Base-by-base conservation (phyloP, 2,329 filamentous ascomycete genomes). In the Hypoxylon sp. region DNA sequence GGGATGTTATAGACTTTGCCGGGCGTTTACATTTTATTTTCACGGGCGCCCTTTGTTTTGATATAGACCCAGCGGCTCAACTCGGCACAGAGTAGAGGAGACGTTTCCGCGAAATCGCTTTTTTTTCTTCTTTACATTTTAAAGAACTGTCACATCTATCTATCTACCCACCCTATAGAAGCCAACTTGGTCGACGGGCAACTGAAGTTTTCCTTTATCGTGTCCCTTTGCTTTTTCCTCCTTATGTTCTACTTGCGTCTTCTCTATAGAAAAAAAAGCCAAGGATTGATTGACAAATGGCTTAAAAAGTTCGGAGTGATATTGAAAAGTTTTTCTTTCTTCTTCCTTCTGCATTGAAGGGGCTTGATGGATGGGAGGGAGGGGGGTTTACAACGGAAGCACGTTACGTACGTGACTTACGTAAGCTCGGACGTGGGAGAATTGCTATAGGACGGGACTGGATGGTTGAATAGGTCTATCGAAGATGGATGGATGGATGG, bases 121-220 rank as follows among this genome's bases (percentile, higher is more conserved):
- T 13, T 41, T 44, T 53, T 24, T 43, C 37, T 47, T 28, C 8
- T 55, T n/a, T n/a, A n/a, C n/a, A n/a, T n/a, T n/a, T n/a, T n/a
- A n/a, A n/a, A n/a, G n/a, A 4, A 17, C 7, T 44, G 5, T 46
- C 34, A 20, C 46, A 30, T 48, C 37, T 49, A 26, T 26, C 24
- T 26, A 26, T 34, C 17, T 17, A 26, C 13, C 24, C 24, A 26
- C 4, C 24, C 39, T n/a, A 51, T 63, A 68, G 62, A 68, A 52
- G 56, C 62, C n/a, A n/a, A n/a, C n/a, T n/a, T n/a, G 58, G 50
- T 26, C 56, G 59, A 68, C 62, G 59, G 65, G 63, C 65, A 63
- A 66, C 63, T 62, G 56, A 34, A 20, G 13, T 28, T 17, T 46
- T 30, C n/a, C 30, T 26, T 37, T 52, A 24, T 39, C 44, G 37